These are phyloP conservation scores for Priceomyces haplophilus DNA, from an alignment of 805 yeast genomes.

Conservation along the genomic window DNA sequence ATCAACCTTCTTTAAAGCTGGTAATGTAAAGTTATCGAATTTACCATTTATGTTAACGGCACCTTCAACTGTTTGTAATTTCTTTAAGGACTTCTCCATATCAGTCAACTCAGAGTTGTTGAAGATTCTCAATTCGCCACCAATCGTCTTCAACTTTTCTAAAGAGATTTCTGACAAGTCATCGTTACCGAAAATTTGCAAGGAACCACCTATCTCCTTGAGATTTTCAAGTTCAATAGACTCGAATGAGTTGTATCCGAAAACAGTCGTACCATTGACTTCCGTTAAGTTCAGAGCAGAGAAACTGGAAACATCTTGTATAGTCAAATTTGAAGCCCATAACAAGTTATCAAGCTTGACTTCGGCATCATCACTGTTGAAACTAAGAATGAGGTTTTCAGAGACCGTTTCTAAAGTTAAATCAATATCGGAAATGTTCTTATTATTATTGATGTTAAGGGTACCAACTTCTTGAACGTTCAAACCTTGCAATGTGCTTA, in stretches of 20 bases:
- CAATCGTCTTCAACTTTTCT: conserved; percentile 30
- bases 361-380: conserved; percentile 38
- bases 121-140: conserved; percentile 40
- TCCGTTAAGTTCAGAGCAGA: conserved; percentile 30
- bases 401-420: conserved; percentile 32
- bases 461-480: conserved; percentile 29
- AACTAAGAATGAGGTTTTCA: conserved; percentile 35
- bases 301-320: conserved; percentile 38
- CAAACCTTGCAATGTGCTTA: conserved; percentile 33
- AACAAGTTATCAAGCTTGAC: conserved; percentile 32
- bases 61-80: conserved; percentile 36
- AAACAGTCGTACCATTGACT: conserved; percentile 39
- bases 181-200: conserved; percentile 42
- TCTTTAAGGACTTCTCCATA: conserved; percentile 25
- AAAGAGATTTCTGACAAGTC: conserved; percentile 32
- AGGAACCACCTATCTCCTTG: conserved; percentile 36
- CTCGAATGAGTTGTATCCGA: conserved; percentile 41
- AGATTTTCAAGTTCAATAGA: conserved; percentile 27
- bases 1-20: conserved; percentile 34
- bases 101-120: conserved; percentile 39
- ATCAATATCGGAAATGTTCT: conserved; percentile 37
- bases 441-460: conserved; percentile 43
- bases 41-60: conserved; percentile 39
- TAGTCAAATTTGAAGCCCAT: conserved; percentile 44
- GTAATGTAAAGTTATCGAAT: conserved; percentile 38